A percentile compares a stretch with the other conserved stretches of the same genome.
Conservation (phyloP, 1,284 basidiomycete species). For the Pseudozyma sp. region DNA sequence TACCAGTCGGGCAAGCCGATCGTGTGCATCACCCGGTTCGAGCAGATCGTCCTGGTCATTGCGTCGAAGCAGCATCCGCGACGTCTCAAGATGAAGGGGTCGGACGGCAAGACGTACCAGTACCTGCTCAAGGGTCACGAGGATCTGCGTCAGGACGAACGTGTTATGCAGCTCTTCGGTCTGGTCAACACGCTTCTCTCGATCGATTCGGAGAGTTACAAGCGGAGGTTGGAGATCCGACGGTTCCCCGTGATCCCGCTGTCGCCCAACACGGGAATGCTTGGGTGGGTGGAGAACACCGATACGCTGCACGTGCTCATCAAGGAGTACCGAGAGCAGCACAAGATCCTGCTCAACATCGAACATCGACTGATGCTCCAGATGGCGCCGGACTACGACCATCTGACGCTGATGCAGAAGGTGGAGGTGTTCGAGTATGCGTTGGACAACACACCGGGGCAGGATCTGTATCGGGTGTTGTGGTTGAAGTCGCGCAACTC, state of each 20-base stretch:
- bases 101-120: slow-evolving; percentile 92
- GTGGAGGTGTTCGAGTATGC: slow-evolving; percentile 99
- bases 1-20: slow-evolving; percentile 91
- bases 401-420: slow-evolving; percentile 92
- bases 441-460: slow-evolving; percentile 96
- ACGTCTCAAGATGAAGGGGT: slow-evolving; percentile 86
- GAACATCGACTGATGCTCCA: slow-evolving; percentile 97
- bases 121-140: slow-evolving; percentile 97
- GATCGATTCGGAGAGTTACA: slow-evolving; percentile 93
- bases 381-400: slow-evolving; percentile 99
- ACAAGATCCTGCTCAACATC: slow-evolving; percentile 94
- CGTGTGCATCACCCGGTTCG: slow-evolving; percentile 81
- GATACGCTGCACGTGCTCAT: slow-evolving; percentile 99
- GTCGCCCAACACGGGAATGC: slow-evolving; percentile 92
- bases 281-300: slow-evolving; percentile 96
- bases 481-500: slow-evolving; percentile 96
- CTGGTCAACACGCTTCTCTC: slow-evolving; percentile 94
- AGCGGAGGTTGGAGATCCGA: slow-evolving; percentile 93
- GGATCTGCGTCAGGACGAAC: slow-evolving; percentile 97
- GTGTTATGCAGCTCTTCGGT: slow-evolving; percentile 99
- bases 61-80: slow-evolving; percentile 98
- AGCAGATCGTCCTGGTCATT: slow-evolving; percentile 76
- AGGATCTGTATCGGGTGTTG: slow-evolving; percentile 96
- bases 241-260: slow-evolving; percentile 93
- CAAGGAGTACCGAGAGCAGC: slow-evolving; percentile 73